Base-by-base conservation (phyloP, 352 stramenopile species). In the Thraustochytrium sp. region DNA sequence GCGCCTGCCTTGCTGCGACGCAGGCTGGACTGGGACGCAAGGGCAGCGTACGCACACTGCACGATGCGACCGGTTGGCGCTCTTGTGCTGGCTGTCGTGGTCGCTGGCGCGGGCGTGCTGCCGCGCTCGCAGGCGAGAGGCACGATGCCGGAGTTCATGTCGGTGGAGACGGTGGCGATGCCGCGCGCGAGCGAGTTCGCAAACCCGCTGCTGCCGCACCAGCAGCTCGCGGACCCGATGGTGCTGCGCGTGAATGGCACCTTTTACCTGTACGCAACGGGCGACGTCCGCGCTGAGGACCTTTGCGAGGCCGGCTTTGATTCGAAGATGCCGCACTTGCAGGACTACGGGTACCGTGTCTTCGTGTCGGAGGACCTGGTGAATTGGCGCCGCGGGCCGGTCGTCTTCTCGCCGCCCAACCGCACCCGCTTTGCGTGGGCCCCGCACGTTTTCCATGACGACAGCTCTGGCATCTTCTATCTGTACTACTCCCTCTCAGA, bases 211-310 rank as follows among this genome's bases (percentile, higher is more conserved):
- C 23, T 72, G 8, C 26, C 59, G n/a, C 16, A 72, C 36, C 0
- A 29, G 9, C 8, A 40, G 21, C 59, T 72, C 1, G 59, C 59
- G 8, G 59, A 72, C 59, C 59, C 59, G 13, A 31, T 72, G 1
- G 59, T 72, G 13, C 9, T 72, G 59, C 59, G 59, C 59, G 13
- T 49, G 36, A 72, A 72, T 21, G 59, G 59, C 40, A 72, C 40
- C 36, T 72, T 49, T 29, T 72, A 72, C 59, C 9, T 72, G 59
- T 72, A 72, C 40, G 29, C 59, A 31, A 72, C 59, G 40, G 59
- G 59, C 34, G 59, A 72, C 26, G 59, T 72, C 11, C 9, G 1
- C 8, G 16, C 21, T n/a, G 51, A 59, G 26, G 51, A 59, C 4
- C n/a, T 31, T 34, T n/a, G 16, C 8, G 16, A 59, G 51, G 9